Conservation (phyloP, 1,139 yeast species). For the Yamadazyma oceani region DNA sequence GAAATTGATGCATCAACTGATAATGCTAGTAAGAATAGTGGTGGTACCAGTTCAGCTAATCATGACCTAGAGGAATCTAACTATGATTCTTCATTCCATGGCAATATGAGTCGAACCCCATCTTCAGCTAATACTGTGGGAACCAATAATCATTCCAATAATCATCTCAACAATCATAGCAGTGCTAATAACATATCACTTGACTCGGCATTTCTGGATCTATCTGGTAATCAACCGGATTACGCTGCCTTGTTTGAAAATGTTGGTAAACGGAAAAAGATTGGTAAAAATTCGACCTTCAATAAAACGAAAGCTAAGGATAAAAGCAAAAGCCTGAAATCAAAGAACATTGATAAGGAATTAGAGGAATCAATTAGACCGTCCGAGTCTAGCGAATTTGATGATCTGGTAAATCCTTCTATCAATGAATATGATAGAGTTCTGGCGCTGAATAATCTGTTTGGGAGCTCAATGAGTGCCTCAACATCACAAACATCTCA, state of each 20-base stretch:
- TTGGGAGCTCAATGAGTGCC: slow-evolving; percentile 16
- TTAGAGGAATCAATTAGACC: slow-evolving; percentile 4
- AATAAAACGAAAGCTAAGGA: slow-evolving; percentile 7
- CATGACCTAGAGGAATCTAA: slow-evolving; percentile 11
- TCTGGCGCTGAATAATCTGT: slow-evolving; percentile 19
- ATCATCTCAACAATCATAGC: slow-evolving; percentile 5
- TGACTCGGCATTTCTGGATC: slow-evolving; percentile 6
- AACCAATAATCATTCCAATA: slow-evolving; percentile 14
- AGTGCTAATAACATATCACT: slow-evolving; percentile 2
- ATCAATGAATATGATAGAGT: slow-evolving; percentile 8
- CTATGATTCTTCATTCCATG: slow-evolving; percentile 5
- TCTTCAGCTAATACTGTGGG: slow-evolving; percentile 23
- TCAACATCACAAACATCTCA: slow-evolving; percentile 24
- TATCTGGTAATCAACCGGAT: slow-evolving; percentile 33
- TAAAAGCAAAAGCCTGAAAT: slow-evolving; percentile 15
- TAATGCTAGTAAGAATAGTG: slow-evolving; percentile 14
- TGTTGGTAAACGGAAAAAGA: slow-evolving; percentile 43
- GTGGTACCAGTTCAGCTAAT: slow-evolving; percentile 10
- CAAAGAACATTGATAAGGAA: slow-evolving; percentile 12
- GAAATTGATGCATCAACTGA: slow-evolving; percentile 12
- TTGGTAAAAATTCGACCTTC: slow-evolving; percentile 21
- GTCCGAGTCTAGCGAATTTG: background rate
- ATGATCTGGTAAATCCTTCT: background rate
- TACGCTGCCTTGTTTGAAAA: slow-evolving; percentile 48
- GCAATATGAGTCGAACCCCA: slow-evolving; percentile 25